Evolutionary conservation across 2,329 filamentous ascomycete genomes (phyloP).

Genomic region (Herpotrichia juniperi): DNA sequence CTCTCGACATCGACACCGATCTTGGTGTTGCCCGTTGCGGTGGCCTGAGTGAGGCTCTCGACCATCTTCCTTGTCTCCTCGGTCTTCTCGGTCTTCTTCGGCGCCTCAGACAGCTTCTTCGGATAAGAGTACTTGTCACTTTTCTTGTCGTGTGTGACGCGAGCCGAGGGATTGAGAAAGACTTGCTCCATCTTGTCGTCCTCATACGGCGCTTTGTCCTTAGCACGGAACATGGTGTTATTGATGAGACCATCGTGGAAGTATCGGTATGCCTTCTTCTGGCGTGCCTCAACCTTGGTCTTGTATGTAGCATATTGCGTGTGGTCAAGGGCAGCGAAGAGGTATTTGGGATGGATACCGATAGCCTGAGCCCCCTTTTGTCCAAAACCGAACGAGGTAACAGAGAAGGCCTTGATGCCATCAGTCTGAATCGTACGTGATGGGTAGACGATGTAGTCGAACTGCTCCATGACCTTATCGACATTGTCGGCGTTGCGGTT

Average conservation of each 20-base stretch:
- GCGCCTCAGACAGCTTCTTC: constrained; percentile 59
- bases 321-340: constrained; percentile 92
- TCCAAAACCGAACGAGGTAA: constrained; percentile 98
- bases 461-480: constrained; percentile 95
- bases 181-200: constrained; percentile 86
- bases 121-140: constrained; percentile 78
- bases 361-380: constrained; percentile 98
- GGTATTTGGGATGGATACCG: constrained; percentile 94
- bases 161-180: constrained; percentile 91
- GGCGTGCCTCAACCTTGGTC: constrained; percentile 85
- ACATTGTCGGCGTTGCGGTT: constrained; percentile 99
- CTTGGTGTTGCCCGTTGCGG: constrained; percentile 67
- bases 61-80: constrained; percentile 76
- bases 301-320: constrained; percentile 82
- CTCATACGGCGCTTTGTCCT: constrained; percentile 86
- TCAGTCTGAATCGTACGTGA: constrained; percentile 96
- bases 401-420: constrained; percentile 96
- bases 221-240: constrained; percentile 96
- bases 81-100: constrained; percentile 64
- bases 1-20: constrained; percentile 95
- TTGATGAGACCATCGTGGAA: constrained; percentile 99
- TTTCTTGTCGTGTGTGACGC: constrained; percentile 87
- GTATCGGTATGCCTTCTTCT: constrained; percentile 99
- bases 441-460: constrained; percentile 96
- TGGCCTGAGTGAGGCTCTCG: constrained; percentile 74